A percentile compares a stretch with the other conserved stretches of the same genome.
Evolutionary conservation across 257 asterid genomes (phyloP).

Genomic region (Osmanthus fragrans): DNA sequence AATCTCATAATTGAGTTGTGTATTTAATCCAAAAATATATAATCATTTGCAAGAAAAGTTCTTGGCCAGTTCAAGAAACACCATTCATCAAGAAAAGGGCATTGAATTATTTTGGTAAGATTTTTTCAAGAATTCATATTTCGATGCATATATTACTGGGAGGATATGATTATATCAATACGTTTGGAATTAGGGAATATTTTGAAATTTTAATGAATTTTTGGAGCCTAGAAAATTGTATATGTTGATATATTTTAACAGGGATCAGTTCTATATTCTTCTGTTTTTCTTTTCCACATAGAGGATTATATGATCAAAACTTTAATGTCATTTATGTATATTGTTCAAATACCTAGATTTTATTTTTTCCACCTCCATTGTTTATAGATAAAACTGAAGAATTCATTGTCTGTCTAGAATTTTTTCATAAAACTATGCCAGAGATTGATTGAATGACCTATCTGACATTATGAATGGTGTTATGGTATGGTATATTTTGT

Average conservation of each 20-base stretch:
- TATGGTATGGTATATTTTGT: neutral
- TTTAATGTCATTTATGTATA: neutral
- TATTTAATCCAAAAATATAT: neutral
- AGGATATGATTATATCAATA: neutral
- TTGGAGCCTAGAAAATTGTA: neutral
- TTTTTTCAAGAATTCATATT: neutral
- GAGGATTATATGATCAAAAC: neutral
- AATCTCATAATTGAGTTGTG: neutral
- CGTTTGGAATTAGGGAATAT: neutral
- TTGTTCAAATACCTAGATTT: no score
- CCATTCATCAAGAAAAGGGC: neutral
- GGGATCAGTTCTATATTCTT: neutral
- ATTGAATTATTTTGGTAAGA: neutral
- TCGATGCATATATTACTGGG: neutral
- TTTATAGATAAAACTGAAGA: neutral
- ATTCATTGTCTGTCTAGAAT: neutral
- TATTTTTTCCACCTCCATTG: neutral
- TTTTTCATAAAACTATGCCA: neutral
- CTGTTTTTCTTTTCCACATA: neutral
- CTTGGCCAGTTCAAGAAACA: conserved; percentile 27
- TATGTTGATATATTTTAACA: neutral
- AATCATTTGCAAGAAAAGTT: conserved; percentile 4
- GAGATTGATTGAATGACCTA: neutral
- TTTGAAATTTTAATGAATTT: neutral
- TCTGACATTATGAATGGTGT: neutral